Conservation (phyloP, 176 grass and related monocot species). For the Zoysia japonica region DNA sequence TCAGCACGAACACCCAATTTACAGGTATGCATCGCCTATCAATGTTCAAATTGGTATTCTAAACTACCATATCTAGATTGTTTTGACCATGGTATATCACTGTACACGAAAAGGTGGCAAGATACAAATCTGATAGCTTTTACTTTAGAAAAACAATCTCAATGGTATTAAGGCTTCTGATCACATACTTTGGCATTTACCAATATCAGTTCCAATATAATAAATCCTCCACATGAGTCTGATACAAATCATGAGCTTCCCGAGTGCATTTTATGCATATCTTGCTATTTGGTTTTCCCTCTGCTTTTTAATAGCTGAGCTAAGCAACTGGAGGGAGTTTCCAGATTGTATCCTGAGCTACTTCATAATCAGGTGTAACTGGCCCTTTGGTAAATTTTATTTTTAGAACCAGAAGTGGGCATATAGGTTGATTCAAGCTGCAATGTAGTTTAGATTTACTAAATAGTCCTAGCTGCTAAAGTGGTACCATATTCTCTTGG, state of each 20-base stretch:
- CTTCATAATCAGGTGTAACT: constrained; percentile 1
- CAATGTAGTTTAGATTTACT: constrained; percentile 11
- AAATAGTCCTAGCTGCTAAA: constrained; percentile 7
- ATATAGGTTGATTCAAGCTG: constrained; percentile 24
- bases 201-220: background rate
- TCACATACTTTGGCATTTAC: constrained; percentile 34
- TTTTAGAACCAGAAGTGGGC: constrained; percentile 27
- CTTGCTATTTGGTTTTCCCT: background rate
- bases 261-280: background rate
- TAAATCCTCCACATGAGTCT: constrained; percentile 3
- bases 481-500: background rate
- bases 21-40: constrained; percentile 62
- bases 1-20: constrained; percentile 85
- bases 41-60: constrained; percentile 8
- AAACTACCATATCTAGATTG: constrained; percentile 1
- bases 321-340: background rate
- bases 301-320: too few relatives aligned
- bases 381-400: constrained; percentile 20
- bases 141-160: constrained; percentile 19
- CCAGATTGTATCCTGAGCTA: background rate
- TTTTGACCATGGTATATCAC: background rate
- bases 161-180: constrained; percentile 13
- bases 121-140: background rate
- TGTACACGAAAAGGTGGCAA: constrained; percentile 3
- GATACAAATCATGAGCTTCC: constrained; percentile 3